These are phyloP conservation scores for Nigrospora osmanthi DNA, from an alignment of 2,329 filamentous ascomycete genomes.

Conservation along the genomic window DNA sequence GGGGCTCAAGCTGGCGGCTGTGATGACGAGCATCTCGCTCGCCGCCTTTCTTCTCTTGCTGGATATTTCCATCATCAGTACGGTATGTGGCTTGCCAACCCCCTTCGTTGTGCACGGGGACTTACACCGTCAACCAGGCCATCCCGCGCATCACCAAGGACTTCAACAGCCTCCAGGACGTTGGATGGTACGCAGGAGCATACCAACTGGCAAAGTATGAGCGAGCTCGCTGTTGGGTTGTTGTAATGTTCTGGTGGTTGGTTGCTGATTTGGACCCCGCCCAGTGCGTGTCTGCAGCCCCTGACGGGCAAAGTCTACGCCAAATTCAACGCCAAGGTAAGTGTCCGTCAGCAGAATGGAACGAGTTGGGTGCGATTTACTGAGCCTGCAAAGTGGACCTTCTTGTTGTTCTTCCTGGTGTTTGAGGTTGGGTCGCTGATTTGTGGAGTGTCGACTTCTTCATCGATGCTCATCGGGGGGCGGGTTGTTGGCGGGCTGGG, in stretches of 20 bases:
- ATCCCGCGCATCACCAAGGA: conserved; percentile 7
- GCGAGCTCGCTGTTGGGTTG: background rate
- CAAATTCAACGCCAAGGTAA: conserved; percentile 24
- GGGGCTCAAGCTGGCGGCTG: conserved; percentile 14
- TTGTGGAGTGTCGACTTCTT: conserved; percentile 37
- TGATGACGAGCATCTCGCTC: conserved; percentile 27
- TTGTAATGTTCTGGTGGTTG: background rate
- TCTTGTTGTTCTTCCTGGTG: conserved; percentile 30
- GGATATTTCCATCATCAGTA: conserved; percentile 45
- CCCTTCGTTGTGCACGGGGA: background rate
- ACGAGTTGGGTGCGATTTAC: conserved; percentile 24
- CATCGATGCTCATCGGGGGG: conserved; percentile 42
- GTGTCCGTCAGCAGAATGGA: conserved; percentile 8
- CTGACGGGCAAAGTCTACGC: conserved; percentile 32
- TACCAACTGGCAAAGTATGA: conserved; percentile 6
- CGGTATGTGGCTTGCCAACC: conserved; percentile 21
- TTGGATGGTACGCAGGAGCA: conserved; percentile 8
- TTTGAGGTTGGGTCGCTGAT: conserved; percentile 47
- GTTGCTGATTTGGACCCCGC: background rate
- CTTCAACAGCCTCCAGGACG: conserved; percentile 7
- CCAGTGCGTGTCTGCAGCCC: conserved; percentile 5
- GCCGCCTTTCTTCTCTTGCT: conserved; percentile 39
- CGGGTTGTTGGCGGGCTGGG: conserved; percentile 44
- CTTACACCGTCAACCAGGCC: background rate
- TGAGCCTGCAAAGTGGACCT: conserved; percentile 18